phyloP scores from a whole-genome alignment of 768 basidiomycete species.

The Xerocomellus chrysenteron region DNA sequence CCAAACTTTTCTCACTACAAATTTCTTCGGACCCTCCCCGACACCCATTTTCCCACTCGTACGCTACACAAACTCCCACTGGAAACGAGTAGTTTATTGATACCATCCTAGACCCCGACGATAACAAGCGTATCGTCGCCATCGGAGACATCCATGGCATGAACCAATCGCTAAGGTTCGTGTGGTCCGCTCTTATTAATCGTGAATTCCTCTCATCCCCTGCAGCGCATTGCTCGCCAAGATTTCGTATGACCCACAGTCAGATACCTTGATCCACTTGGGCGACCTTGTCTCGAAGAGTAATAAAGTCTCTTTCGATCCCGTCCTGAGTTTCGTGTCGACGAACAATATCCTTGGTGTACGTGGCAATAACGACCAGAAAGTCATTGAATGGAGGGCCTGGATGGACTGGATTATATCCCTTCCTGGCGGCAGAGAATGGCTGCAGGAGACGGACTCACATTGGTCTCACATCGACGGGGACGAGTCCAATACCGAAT shows the following conservation, averaged over 20 bases:
- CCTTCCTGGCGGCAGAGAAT: constrained; percentile 43
- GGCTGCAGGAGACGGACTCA: constrained; percentile 53
- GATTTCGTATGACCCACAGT: constrained; percentile 54
- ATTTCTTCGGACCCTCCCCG: constrained; percentile 41
- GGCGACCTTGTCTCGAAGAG: constrained; percentile 81
- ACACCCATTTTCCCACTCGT: constrained; percentile 58
- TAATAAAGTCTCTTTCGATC: constrained; percentile 53
- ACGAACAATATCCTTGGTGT: constrained; percentile 70
- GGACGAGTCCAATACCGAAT: constrained; percentile 20
- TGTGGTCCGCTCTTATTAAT: not conserved
- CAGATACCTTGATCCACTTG: constrained; percentile 74
- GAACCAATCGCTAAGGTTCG: constrained; percentile 64
- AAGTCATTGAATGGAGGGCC: constrained; percentile 81
- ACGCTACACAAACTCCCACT: not conserved
- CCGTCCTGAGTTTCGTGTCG: constrained; percentile 64
- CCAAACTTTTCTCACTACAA: constrained; percentile 60
- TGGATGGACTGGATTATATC: constrained; percentile 80
- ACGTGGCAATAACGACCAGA: constrained; percentile 94
- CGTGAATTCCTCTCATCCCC: not conserved
- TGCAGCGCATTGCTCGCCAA: constrained; percentile 60
- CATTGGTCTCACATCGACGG: constrained; percentile 39
- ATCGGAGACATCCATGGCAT: constrained; percentile 92
- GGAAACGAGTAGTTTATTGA: not conserved
- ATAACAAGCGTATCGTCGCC: constrained; percentile 60
- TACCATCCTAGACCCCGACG: constrained; percentile 43